A percentile compares a stretch with the other conserved stretches of the same genome.
Evolutionary conservation across 768 basidiomycete species (phyloP).

Genomic region (Rhizopogon rudus): DNA sequence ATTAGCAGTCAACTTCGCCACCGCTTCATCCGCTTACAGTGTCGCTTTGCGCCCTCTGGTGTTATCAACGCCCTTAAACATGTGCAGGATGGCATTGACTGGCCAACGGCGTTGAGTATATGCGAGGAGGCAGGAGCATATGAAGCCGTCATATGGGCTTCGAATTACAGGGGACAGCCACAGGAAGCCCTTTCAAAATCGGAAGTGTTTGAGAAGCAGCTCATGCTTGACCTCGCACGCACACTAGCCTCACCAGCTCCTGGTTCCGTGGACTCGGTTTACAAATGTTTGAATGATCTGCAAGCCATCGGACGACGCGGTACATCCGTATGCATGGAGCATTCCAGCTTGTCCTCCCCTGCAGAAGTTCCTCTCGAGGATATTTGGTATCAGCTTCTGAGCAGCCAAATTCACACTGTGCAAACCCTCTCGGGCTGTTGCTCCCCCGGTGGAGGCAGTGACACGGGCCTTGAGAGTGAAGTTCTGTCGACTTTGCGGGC

Average conservation of each 20-base stretch:
- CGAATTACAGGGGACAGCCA: slow-evolving; percentile 60
- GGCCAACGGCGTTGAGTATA: slow-evolving; percentile 46
- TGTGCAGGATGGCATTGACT: slow-evolving; percentile 49
- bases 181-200: slow-evolving; percentile 63
- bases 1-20: slow-evolving; percentile 48
- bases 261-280: slow-evolving; percentile 20
- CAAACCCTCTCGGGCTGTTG: slow-evolving; percentile 57
- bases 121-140: slow-evolving; percentile 67
- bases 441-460: slow-evolving; percentile 15
- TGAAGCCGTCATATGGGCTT: slow-evolving; percentile 80
- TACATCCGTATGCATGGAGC: slow-evolving; percentile 64
- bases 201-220: slow-evolving; percentile 48
- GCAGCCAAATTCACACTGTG: slow-evolving; percentile 75
- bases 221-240: slow-evolving; percentile 42
- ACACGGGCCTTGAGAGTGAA: slow-evolving; percentile 19
- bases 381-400: slow-evolving; percentile 84
- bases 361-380: slow-evolving; percentile 60
- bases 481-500: slow-evolving; percentile 55
- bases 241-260: slow-evolving; percentile 23
- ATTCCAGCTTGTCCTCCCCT: slow-evolving; percentile 42
- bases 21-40: slow-evolving; percentile 69
- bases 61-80: slow-evolving; percentile 59
- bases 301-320: slow-evolving; percentile 56
- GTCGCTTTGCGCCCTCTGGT: slow-evolving; percentile 57
- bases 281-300: slow-evolving; percentile 43